phyloP scores from a whole-genome alignment of 352 stramenopile genomes.

The Phytophthora cactorum region DNA sequence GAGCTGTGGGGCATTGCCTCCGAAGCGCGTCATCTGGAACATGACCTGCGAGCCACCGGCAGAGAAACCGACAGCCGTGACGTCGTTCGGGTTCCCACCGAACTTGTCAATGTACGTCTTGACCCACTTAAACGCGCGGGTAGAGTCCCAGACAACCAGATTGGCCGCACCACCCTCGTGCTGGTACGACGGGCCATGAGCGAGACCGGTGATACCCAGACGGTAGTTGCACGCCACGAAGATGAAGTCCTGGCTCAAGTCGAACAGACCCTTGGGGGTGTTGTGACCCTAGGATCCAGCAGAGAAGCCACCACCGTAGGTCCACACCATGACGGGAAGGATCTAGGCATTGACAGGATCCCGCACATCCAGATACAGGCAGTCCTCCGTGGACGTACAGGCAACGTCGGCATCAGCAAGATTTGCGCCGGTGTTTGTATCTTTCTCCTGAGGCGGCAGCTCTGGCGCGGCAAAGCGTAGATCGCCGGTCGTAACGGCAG shows the following conservation, averaged over 20 bases:
- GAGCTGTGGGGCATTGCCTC: conserved; percentile 25
- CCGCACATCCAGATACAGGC: conserved; percentile 45
- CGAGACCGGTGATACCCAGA: conserved; percentile 34
- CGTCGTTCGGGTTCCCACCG: conserved; percentile 42
- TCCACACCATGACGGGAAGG: conserved; percentile 45
- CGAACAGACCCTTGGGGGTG: conserved; percentile 32
- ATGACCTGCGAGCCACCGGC: conserved; percentile 30
- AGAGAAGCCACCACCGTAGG: conserved; percentile 37
- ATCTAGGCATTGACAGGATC: conserved; percentile 22
- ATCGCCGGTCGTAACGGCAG: no score
- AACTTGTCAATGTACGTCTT: conserved; percentile 48
- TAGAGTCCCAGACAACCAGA: conserved; percentile 33
- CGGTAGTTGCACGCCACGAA: conserved; percentile 51
- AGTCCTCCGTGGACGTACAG: neutral
- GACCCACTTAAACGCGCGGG: conserved; percentile 43
- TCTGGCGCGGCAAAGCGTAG: no score
- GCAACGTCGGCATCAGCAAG: no score
- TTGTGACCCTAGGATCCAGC: conserved; percentile 30
- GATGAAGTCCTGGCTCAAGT: conserved; percentile 36
- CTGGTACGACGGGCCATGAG: conserved; percentile 30
- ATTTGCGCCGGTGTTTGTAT: no score
- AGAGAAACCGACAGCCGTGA: conserved; percentile 43
- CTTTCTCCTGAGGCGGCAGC: no score
- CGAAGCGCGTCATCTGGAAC: conserved; percentile 41
- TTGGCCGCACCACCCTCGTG: conserved; percentile 37